phyloP scores from a whole-genome alignment of 768 basidiomycete species.

The Pulveroboletus ravenelii region DNA sequence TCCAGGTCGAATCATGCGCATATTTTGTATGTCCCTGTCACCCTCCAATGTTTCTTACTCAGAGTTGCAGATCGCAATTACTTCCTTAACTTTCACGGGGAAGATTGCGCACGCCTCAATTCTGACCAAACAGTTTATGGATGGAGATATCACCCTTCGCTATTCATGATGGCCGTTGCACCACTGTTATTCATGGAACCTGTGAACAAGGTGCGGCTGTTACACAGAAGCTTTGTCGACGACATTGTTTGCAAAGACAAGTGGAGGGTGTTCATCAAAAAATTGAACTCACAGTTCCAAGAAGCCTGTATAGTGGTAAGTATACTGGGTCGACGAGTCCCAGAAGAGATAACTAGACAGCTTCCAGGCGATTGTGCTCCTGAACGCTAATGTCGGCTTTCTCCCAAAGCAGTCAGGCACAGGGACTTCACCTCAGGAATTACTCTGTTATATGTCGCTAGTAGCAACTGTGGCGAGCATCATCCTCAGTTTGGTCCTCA shows the following conservation, averaged over 20 bases:
- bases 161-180: conserved; percentile 35
- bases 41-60: not conserved
- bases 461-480: conserved; percentile 39
- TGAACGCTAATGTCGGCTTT: conserved; percentile 57
- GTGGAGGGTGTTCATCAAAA: conserved; percentile 43
- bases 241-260: conserved; percentile 33
- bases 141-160: conserved; percentile 29
- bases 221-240: conserved; percentile 51
- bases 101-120: conserved; percentile 39
- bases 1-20: conserved; percentile 29
- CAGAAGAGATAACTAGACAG: not conserved
- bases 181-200: conserved; percentile 49
- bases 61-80: conserved; percentile 26
- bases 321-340: not conserved
- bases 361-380: conserved; percentile 48
- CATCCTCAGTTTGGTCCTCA: conserved; percentile 39
- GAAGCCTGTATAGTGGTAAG: conserved; percentile 51
- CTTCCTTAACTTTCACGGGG: conserved; percentile 43
- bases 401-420: conserved; percentile 46
- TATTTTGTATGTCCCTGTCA: conserved; percentile 19
- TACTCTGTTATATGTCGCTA: conserved; percentile 42
- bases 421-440: conserved; percentile 29
- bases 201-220: conserved; percentile 37
- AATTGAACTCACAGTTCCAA: conserved; percentile 46
- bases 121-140: conserved; percentile 31